These are phyloP conservation scores for Plasmodium gallinaceum DNA, from an alignment of 169 alveolate species.

Conservation along the genomic window DNA sequence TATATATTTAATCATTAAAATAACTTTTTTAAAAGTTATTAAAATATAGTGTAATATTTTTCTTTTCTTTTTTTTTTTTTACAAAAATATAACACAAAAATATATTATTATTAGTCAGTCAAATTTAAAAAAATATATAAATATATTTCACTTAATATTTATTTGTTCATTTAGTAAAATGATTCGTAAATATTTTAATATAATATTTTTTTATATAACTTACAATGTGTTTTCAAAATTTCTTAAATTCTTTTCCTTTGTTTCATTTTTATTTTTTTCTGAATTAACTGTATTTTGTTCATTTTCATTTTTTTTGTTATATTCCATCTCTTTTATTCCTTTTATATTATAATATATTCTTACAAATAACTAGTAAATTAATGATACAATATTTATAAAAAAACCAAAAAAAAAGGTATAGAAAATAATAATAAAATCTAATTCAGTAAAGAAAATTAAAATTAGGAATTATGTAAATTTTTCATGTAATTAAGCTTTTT, in stretches of 20 bases:
- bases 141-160: not conserved
- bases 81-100: not conserved
- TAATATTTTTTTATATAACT: constrained; percentile 1
- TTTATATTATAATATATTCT: too few species aligned
- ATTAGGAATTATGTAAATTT: too few species aligned
- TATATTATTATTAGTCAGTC: not conserved
- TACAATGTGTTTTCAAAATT: constrained; percentile 56
- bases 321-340: not conserved
- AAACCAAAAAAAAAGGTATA: too few species aligned
- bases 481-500: too few species aligned
- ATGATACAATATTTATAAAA: too few species aligned
- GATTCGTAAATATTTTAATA: not conserved
- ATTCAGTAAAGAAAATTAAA: too few species aligned
- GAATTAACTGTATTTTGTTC: not conserved
- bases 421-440: too few species aligned
- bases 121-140: not conserved
- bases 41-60: too few species aligned
- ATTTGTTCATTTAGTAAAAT: not conserved
- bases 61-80: too few species aligned
- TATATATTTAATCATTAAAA: too few species aligned
- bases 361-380: too few species aligned
- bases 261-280: constrained; percentile 18
- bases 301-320: constrained; percentile 18
- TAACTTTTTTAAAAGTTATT: too few species aligned
- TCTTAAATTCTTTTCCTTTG: constrained; percentile 15